Evolutionary conservation across 1,284 basidiomycete species (phyloP).

Genomic region (Pseudozyma tsukubaensis): DNA sequence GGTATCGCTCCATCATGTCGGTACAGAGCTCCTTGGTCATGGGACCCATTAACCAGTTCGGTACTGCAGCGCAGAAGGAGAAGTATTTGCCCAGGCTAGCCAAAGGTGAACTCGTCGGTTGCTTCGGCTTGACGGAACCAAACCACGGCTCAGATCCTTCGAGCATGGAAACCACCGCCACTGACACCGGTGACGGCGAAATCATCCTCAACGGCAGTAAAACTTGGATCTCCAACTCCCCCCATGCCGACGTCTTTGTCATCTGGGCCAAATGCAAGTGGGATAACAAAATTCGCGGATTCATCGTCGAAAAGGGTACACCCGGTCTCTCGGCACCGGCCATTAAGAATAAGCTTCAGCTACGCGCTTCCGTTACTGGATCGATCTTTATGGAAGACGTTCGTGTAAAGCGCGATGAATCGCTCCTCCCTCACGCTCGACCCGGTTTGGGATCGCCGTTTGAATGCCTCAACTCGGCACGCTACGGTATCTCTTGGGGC

Average conservation of each 20-base stretch:
- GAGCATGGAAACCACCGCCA: slow-evolving; percentile 91
- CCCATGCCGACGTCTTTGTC: slow-evolving; percentile 80
- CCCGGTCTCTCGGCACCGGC: slow-evolving; percentile 86
- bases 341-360: slow-evolving; percentile 92
- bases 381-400: slow-evolving; percentile 82
- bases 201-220: slow-evolving; percentile 90
- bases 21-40: slow-evolving; percentile 98
- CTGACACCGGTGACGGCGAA: slow-evolving; percentile 81
- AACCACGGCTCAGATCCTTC: slow-evolving; percentile 95
- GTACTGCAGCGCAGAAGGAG: slow-evolving; percentile 88
- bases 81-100: slow-evolving; percentile 88
- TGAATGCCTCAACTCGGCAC: slow-evolving; percentile 63
- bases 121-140: slow-evolving; percentile 95
- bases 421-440: slow-evolving; percentile 54
- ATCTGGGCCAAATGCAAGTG: slow-evolving; percentile 95
- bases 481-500: slow-evolving; percentile 66
- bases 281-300: slow-evolving; percentile 91
- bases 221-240: slow-evolving; percentile 90
- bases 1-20: slow-evolving; percentile 93
- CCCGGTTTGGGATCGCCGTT: slow-evolving; percentile 64
- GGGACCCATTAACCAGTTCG: slow-evolving; percentile 93
- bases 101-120: slow-evolving; percentile 87
- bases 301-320: slow-evolving; percentile 89
- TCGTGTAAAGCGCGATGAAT: slow-evolving; percentile 51
- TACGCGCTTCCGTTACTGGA: slow-evolving; percentile 89